A percentile compares a stretch with the other conserved stretches of the same genome.
Conservation (phyloP, 2,329 filamentous ascomycete genomes). For the Chalaropsis ovoidea region DNA sequence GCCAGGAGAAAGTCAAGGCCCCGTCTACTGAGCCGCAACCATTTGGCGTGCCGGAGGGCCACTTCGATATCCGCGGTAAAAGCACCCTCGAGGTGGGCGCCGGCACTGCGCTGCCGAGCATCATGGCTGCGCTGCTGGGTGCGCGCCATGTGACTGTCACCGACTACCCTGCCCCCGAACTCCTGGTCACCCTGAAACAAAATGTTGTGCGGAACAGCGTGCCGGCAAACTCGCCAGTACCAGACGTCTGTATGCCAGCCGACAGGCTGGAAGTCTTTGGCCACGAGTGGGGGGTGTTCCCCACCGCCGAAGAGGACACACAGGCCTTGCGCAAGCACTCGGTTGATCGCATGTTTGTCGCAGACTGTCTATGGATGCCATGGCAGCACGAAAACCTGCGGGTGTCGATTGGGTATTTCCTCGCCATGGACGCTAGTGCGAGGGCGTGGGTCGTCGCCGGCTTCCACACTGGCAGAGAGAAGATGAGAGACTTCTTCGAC, state of each 20-base stretch:
- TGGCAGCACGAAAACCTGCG: slow-evolving; percentile 59
- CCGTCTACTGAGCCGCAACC: not conserved
- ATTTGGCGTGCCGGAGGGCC: slow-evolving; percentile 24
- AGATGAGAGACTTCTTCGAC: slow-evolving; percentile 57
- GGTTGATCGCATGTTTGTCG: slow-evolving; percentile 56
- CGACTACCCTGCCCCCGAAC: slow-evolving; percentile 55
- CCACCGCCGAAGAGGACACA: slow-evolving; percentile 2
- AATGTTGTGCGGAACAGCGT: slow-evolving; percentile 47
- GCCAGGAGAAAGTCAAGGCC: not conserved
- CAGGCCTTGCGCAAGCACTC: slow-evolving; percentile 28
- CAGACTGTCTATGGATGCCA: slow-evolving; percentile 68
- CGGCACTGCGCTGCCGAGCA: slow-evolving; percentile 48
- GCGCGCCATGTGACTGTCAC: slow-evolving; percentile 47
- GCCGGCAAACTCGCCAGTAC: slow-evolving; percentile 18
- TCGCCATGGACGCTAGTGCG: slow-evolving; percentile 37
- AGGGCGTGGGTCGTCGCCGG: slow-evolving; percentile 57
- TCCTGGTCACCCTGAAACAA: slow-evolving; percentile 47
- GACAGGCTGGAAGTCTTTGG: slow-evolving; percentile 41
- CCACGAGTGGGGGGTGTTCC: slow-evolving; percentile 54
- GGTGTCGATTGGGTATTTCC: slow-evolving; percentile 52
- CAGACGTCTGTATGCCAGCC: slow-evolving; percentile 22
- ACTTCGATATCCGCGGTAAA: slow-evolving; percentile 43
- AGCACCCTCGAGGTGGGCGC: slow-evolving; percentile 56
- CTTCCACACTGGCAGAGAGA: slow-evolving; percentile 60
- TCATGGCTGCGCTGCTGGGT: slow-evolving; percentile 41